phyloP scores from a whole-genome alignment of 306 rosid genomes.

The Elaeagnus macrophylla region DNA sequence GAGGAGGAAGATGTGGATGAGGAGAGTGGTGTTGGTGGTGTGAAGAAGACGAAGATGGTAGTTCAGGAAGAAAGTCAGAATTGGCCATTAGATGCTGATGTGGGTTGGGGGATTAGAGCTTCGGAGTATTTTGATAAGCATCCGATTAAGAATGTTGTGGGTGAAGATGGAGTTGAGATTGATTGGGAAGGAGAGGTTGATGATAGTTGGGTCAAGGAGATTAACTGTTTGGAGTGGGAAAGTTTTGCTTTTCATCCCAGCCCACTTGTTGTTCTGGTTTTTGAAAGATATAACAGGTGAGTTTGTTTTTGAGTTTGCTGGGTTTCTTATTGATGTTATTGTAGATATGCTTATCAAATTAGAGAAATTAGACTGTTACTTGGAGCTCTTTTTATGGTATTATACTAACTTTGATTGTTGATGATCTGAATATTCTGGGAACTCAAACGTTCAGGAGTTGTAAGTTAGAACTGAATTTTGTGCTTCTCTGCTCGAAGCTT shows the following conservation, averaged over 20 bases:
- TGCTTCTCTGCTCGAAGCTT: background rate
- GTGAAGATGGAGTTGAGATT: slow-evolving; percentile 67
- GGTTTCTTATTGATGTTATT: background rate
- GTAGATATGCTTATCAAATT: background rate
- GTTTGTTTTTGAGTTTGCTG: background rate
- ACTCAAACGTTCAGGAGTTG: background rate
- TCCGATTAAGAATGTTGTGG: slow-evolving; percentile 64
- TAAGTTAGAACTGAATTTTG: background rate
- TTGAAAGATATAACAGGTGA: slow-evolving; percentile 77
- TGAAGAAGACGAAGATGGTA: slow-evolving; percentile 36
- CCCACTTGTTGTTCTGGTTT: slow-evolving; percentile 82
- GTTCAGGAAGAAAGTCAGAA: slow-evolving; percentile 69
- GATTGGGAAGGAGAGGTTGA: slow-evolving; percentile 97
- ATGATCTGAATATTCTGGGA: background rate
- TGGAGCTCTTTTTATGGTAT: background rate
- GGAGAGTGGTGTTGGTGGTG: slow-evolving; percentile 20
- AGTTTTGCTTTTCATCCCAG: slow-evolving; percentile 90
- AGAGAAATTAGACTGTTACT: background rate
- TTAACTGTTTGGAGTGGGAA: slow-evolving; percentile 93
- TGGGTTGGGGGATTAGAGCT: slow-evolving; percentile 89
- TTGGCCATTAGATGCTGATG: slow-evolving; percentile 91
- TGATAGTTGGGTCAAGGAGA: slow-evolving; percentile 88
- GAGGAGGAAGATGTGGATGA: slow-evolving; percentile 19
- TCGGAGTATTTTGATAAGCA: slow-evolving; percentile 89
- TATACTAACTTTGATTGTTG: background rate